These are phyloP conservation scores for Benincasa hispida DNA, from an alignment of 306 rosid genomes.

Conservation along the genomic window DNA sequence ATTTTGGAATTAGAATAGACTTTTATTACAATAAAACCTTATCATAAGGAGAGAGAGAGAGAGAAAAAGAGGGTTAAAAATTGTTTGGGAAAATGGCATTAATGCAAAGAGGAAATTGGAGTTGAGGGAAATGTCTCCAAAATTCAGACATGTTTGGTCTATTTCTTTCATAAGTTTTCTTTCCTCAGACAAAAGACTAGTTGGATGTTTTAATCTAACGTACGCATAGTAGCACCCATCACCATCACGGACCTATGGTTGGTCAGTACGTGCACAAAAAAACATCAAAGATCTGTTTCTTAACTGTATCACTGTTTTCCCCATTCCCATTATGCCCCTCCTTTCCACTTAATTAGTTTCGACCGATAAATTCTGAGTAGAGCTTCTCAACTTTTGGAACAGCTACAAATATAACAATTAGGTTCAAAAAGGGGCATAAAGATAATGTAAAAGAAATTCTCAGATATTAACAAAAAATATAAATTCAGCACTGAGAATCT, in stretches of 20 bases:
- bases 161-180: slow-evolving; percentile 4
- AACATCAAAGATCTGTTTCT: slow-evolving; percentile 2
- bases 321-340: neutral
- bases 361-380: too few relatives aligned
- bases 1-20: neutral
- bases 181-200: neutral
- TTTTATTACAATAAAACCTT: neutral
- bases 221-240: neutral
- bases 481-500: too few relatives aligned
- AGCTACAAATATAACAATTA: too few relatives aligned
- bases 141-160: slow-evolving; percentile 17
- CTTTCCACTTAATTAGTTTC: too few relatives aligned
- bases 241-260: neutral
- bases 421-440: too few relatives aligned
- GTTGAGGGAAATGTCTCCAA: slow-evolving; percentile 11
- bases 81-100: neutral
- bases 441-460: too few relatives aligned
- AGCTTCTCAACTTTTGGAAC: too few relatives aligned
- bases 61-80: neutral
- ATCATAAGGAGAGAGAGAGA: neutral
- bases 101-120: neutral
- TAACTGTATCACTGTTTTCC: neutral
- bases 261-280: slow-evolving; percentile 4
- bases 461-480: too few relatives aligned
- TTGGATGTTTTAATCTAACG: slow-evolving; percentile 5